Conservation (phyloP, 768 basidiomycete species). For the Termitomyces sp. region DNA sequence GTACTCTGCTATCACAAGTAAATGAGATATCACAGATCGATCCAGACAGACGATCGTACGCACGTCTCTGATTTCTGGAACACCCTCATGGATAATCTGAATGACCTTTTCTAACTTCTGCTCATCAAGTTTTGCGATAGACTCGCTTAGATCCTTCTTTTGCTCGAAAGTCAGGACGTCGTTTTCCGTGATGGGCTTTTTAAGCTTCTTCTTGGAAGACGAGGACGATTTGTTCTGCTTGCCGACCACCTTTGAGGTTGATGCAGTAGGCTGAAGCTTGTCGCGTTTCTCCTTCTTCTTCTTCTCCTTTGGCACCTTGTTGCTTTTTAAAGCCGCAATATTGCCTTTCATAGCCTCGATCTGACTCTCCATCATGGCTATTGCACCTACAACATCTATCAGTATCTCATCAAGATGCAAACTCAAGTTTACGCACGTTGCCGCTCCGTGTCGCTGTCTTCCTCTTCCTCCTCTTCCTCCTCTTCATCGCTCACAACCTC, state of each 20-base stretch:
- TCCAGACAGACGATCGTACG: conserved; percentile 25
- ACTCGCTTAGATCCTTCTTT: conserved; percentile 97
- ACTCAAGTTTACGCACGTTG: conserved; percentile 44
- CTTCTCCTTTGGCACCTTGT: conserved; percentile 55
- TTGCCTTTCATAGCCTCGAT: conserved; percentile 74
- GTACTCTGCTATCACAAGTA: conserved; percentile 55
- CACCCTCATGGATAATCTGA: conserved; percentile 90
- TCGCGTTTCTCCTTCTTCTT: conserved; percentile 65
- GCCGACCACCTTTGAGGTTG: conserved; percentile 56
- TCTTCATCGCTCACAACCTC: conserved; percentile 56
- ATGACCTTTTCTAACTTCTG: conserved; percentile 85
- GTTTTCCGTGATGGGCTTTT: conserved; percentile 68
- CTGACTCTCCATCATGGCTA: conserved; percentile 74
- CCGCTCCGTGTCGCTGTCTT: conserved; percentile 64
- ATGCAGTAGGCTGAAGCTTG: conserved; percentile 43
- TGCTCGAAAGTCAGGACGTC: conserved; percentile 90
- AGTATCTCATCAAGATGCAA: conserved; percentile 12
- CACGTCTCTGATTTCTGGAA: conserved; percentile 91
- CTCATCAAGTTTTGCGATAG: conserved; percentile 83
- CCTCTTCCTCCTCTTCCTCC: conserved; percentile 62
- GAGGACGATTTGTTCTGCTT: conserved; percentile 41
- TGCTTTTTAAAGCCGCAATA: conserved; percentile 55
- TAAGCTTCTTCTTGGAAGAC: conserved; percentile 51
- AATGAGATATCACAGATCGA: conserved; percentile 9
- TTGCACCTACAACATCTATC: conserved; percentile 46